Conservation (phyloP, 1,284 basidiomycete species). For the Trametes versicolor region DNA sequence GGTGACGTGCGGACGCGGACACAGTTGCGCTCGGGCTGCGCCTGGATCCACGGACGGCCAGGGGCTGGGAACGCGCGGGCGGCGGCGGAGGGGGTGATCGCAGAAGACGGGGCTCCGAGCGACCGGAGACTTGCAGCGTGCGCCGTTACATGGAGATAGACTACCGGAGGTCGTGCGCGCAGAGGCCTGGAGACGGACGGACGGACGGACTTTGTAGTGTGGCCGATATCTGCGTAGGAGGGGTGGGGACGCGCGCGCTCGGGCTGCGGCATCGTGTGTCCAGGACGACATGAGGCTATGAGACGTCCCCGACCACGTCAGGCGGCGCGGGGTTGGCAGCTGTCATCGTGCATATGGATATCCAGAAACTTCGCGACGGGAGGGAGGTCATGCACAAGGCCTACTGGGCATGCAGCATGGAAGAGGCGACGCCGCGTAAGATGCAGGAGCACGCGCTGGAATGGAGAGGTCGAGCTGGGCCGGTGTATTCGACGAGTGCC, state of each 20-base stretch:
- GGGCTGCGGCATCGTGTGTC: constrained; percentile 19
- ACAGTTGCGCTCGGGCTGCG: constrained; percentile 9
- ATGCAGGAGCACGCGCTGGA: constrained; percentile 19
- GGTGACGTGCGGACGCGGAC: constrained; percentile 17
- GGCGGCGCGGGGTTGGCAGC: constrained; percentile 10
- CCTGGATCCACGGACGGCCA: constrained; percentile 12
- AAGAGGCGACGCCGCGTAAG: constrained; percentile 14
- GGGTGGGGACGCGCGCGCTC: not conserved
- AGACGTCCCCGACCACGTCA: constrained; percentile 18
- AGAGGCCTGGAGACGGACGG: not conserved
- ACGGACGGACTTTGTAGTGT: constrained; percentile 2
- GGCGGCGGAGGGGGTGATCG: constrained; percentile 15
- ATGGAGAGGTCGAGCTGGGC: constrained; percentile 22
- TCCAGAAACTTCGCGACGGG: constrained; percentile 1
- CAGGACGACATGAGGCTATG: constrained; percentile 34
- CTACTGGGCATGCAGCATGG: constrained; percentile 7
- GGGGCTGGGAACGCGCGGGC: constrained; percentile 14
- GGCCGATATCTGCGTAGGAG: too few species aligned
- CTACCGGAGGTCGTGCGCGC: constrained; percentile 8
- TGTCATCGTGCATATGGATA: constrained; percentile 3
- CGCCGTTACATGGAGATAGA: not conserved
- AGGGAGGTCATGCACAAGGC: constrained; percentile 10
- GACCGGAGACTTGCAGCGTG: constrained; percentile 19
- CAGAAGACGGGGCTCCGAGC: constrained; percentile 18
- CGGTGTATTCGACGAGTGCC: constrained; percentile 27